A percentile compares a stretch with the other conserved stretches of the same genome.
phyloP scores from a whole-genome alignment of 345 rosid genomes.

The Arabis hirsuta region DNA sequence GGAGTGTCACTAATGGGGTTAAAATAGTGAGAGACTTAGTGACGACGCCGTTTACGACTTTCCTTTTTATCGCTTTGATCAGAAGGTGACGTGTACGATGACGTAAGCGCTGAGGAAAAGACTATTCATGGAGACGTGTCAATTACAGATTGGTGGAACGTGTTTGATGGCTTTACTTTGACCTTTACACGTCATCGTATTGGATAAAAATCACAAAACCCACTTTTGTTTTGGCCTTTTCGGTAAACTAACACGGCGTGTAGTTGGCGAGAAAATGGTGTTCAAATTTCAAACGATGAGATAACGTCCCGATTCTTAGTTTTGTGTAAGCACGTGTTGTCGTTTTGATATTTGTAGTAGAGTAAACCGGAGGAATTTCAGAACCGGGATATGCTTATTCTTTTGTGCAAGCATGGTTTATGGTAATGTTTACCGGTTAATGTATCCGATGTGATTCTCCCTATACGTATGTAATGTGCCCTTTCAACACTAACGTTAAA shows the following conservation, averaged over 20 bases:
- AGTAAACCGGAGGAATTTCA: slow-evolving; percentile 30
- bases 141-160: background rate
- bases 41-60: slow-evolving; percentile 40
- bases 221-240: slow-evolving; percentile 3
- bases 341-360: slow-evolving; percentile 26
- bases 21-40: slow-evolving; percentile 20
- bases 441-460: too few species aligned
- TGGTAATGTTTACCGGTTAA: slow-evolving; percentile 4
- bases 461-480: too few species aligned
- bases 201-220: slow-evolving; percentile 25
- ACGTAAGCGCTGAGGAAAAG: slow-evolving; percentile 23
- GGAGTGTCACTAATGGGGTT: slow-evolving; percentile 35
- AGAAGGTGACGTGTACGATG: slow-evolving; percentile 29
- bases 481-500: too few species aligned
- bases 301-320: slow-evolving; percentile 38
- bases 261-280: slow-evolving; percentile 16
- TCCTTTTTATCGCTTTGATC: slow-evolving; percentile 21
- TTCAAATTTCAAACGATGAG: background rate
- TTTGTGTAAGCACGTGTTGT: slow-evolving; percentile 32
- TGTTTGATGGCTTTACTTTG: background rate
- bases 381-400: background rate
- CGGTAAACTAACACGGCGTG: slow-evolving; percentile 37
- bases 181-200: slow-evolving; percentile 26
- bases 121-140: background rate
- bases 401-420: background rate